Conservation (phyloP, 129 eudicot species). For the Centrapalus pauciflorus region DNA sequence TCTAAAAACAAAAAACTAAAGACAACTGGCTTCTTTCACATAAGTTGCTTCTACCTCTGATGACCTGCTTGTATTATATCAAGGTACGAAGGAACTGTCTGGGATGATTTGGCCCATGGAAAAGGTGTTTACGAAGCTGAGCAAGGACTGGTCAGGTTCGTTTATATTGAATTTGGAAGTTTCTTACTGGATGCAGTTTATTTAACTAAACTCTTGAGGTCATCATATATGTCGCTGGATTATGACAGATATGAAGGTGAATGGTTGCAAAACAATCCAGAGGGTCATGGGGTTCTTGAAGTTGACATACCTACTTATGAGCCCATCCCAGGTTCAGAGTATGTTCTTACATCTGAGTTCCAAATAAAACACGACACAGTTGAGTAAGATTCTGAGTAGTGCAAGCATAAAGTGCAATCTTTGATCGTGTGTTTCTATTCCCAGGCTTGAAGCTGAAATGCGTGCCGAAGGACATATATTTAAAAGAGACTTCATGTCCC, state of each 20-base stretch:
- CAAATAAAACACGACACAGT: neutral
- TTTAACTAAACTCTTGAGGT: neutral
- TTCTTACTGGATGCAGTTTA: neutral
- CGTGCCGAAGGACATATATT: slow-evolving; percentile 80
- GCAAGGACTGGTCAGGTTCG: slow-evolving; percentile 84
- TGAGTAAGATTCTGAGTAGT: neutral
- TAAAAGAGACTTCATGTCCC: slow-evolving; percentile 74
- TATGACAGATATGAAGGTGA: slow-evolving; percentile 87
- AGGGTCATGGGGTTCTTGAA: slow-evolving; percentile 97
- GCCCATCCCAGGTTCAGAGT: slow-evolving; percentile 94
- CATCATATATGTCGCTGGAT: slow-evolving; percentile 10
- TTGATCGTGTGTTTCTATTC: neutral
- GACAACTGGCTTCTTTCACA: too few species aligned
- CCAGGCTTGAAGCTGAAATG: slow-evolving; percentile 84
- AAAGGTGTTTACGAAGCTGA: slow-evolving; percentile 86
- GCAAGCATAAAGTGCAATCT: neutral
- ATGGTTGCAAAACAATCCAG: slow-evolving; percentile 82
- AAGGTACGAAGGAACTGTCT: slow-evolving; percentile 94
- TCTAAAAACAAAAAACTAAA: too few species aligned
- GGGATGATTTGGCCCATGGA: slow-evolving; percentile 97
- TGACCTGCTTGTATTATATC: neutral
- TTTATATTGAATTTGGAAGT: neutral
- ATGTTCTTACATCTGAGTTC: neutral
- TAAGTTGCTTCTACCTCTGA: too few species aligned
- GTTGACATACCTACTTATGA: slow-evolving; percentile 79